Evolutionary conservation across 306 rosid species (phyloP), one percentile per base, ranked within the genome.

Genomic region (Luffa aegyptiaca): DNA sequence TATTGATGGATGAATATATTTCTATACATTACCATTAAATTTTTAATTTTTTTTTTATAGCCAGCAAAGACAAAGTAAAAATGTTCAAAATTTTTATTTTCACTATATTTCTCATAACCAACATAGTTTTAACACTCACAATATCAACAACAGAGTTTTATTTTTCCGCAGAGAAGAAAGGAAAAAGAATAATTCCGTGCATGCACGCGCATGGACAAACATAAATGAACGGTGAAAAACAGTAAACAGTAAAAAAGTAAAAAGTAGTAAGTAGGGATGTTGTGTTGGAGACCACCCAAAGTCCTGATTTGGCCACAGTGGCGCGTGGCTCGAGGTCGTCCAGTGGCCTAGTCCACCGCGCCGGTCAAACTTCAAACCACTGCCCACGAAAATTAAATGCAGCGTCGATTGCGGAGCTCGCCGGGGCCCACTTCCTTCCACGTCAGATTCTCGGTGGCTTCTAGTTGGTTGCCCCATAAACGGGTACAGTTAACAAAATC

Each of bases 301-400:
- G 35, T 1, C 0, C 41, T 10, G 63, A 14, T 75, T 36, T 8
- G 48, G 64, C 5, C 3, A 17, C 13, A 26, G 20, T 21, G 49
- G 89, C 84, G 85, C 76, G 97, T 88, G 92, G 94, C 91, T 92
- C 88, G 89, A 88, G 90, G 86, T 80, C 59, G 31, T 14, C n/a
- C 59, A 44, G 8, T 18, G 17, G 13, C 26, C 55, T 33, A 74
- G 56, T 80, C 89, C 88, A 75, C 86, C 66, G 5, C 74, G 36
- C 79, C 68, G 86, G 81, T 81, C 72, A 83, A 83, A 78, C 21
- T 75, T 80, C 70, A 81, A 83, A 77, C 20, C 63, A 78, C 83
- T 76, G 3, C 39, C 57, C 58, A 83, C 76, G 79, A 45, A 52
- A 33, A 71, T 44, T 79, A 87, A 87, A 48, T 84, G 61, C 61